Conservation (phyloP, 768 basidiomycete genomes). For the Cystobasidium onofrii region DNA sequence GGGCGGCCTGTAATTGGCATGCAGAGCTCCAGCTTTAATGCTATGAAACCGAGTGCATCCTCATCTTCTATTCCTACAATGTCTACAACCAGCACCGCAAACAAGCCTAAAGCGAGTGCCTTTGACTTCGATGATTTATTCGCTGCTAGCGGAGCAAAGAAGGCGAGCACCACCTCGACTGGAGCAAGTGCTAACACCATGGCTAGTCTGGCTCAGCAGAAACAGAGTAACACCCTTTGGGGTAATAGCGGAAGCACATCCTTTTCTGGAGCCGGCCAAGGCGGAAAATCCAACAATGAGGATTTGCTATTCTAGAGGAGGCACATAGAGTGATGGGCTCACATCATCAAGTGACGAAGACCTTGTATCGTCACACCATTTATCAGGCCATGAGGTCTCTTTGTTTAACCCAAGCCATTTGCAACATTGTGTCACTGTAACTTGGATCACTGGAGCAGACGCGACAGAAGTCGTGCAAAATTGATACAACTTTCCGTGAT, state of each 20-base stretch:
- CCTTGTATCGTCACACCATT: too few species aligned
- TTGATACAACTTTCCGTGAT: too few species aligned
- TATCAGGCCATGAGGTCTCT: too few species aligned
- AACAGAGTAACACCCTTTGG: slow-evolving; percentile 5
- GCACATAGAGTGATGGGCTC: too few species aligned
- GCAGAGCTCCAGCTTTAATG: background rate
- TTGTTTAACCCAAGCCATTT: too few species aligned
- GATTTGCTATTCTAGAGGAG: slow-evolving; percentile 30
- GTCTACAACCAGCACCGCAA: slow-evolving; percentile 7
- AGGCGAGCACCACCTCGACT: slow-evolving; percentile 1
- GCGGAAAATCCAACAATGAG: background rate
- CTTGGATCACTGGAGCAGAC: too few species aligned
- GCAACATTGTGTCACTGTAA: too few species aligned
- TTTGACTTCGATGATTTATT: slow-evolving; percentile 38
- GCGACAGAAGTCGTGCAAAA: too few species aligned
- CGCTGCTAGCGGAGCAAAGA: slow-evolving; percentile 11
- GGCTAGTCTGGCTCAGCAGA: slow-evolving; percentile 30
- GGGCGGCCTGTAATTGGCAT: background rate
- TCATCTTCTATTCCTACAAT: background rate
- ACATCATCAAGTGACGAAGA: too few species aligned
- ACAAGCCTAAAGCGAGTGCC: slow-evolving; percentile 22
- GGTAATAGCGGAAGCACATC: background rate
- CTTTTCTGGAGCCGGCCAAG: background rate
- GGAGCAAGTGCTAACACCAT: background rate
- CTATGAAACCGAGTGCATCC: background rate